Evolutionary conservation across 2,329 filamentous ascomycete genomes (phyloP).

Genomic region (Fusarium gaditjirri): DNA sequence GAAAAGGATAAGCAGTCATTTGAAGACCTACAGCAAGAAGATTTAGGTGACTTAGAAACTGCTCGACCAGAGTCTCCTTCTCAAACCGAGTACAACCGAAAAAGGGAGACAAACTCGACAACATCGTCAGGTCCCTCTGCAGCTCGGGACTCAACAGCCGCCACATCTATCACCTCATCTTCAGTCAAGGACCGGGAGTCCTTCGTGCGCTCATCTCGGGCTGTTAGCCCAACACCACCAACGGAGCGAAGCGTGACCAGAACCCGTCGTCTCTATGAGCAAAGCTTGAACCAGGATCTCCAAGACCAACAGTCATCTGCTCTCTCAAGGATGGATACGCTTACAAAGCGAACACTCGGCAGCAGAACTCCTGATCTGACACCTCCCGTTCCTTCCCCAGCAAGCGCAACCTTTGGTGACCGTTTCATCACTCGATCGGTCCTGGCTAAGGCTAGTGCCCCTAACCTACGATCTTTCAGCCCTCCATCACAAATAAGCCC

Average conservation of each 20-base stretch:
- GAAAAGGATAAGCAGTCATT: constrained; percentile 63
- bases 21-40: constrained; percentile 47
- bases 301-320: constrained; percentile 83
- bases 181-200: constrained; percentile 64
- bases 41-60: constrained; percentile 40
- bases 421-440: constrained; percentile 59
- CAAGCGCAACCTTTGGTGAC: constrained; percentile 56
- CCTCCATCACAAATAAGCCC: constrained; percentile 56
- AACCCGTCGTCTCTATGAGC: constrained; percentile 82
- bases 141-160: constrained; percentile 83
- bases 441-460: constrained; percentile 70
- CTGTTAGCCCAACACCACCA: constrained; percentile 52
- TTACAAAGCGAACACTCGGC: constrained; percentile 69
- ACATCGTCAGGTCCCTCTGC: constrained; percentile 75
- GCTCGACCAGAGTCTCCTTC: constrained; percentile 56
- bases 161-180: constrained; percentile 76
- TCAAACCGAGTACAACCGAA: constrained; percentile 73
- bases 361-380: constrained; percentile 62
- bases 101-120: constrained; percentile 88
- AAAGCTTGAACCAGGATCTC: constrained; percentile 80
- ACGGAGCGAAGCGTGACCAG: constrained; percentile 76
- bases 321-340: constrained; percentile 80
- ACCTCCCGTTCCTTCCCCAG: constrained; percentile 59
- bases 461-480: constrained; percentile 71
- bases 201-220: constrained; percentile 50